These are phyloP conservation scores for Apiospora rasikravindrae DNA, from an alignment of 2,329 filamentous ascomycete genomes.

Conservation along the genomic window DNA sequence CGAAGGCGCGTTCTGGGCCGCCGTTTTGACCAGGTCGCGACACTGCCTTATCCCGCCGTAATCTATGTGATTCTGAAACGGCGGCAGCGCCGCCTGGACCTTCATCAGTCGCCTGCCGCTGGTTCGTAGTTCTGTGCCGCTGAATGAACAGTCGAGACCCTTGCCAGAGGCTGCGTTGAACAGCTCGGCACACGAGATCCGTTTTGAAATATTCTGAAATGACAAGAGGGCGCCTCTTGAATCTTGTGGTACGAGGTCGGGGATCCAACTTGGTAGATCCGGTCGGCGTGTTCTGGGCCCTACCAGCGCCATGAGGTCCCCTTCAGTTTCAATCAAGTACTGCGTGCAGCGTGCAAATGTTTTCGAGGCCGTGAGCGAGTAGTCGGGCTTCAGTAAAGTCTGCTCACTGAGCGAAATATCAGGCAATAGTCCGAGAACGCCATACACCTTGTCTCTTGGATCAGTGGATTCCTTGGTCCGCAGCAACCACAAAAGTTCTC, in stretches of 20 bases:
- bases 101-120: not conserved
- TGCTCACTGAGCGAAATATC: not conserved
- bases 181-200: not conserved
- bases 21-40: not conserved
- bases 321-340: not conserved
- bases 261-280: constrained; percentile 22
- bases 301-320: constrained; percentile 13
- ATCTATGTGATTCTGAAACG: not conserved
- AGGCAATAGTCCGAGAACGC: constrained; percentile 21
- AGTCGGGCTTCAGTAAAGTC: constrained; percentile 10
- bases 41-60: not conserved
- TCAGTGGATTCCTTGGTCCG: constrained; percentile 21
- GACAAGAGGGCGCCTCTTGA: not conserved
- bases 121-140: not conserved
- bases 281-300: not conserved
- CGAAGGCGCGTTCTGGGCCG: not conserved
- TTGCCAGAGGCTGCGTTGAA: not conserved
- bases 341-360: constrained; percentile 18
- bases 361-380: not conserved
- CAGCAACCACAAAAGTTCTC: constrained; percentile 5
- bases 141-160: not conserved
- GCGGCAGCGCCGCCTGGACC: not conserved
- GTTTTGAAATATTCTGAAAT: constrained; percentile 10
- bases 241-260: constrained; percentile 16
- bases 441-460: constrained; percentile 22